Evolutionary conservation across 257 asterid species (phyloP).

Genomic region (Capsicum baccatum): DNA sequence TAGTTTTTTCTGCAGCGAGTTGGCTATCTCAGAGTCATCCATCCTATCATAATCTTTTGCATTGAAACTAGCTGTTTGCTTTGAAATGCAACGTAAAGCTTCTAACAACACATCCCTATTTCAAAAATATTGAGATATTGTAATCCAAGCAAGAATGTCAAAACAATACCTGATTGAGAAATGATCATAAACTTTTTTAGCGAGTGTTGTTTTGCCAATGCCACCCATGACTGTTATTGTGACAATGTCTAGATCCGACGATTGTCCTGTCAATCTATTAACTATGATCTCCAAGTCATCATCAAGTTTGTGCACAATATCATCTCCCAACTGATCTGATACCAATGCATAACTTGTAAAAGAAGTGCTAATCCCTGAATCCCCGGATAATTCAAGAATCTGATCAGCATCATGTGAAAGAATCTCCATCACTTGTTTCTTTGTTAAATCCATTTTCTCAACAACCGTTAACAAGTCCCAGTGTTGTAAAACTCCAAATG

Average conservation of each 20-base stretch:
- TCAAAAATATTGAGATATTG: conserved; percentile 16
- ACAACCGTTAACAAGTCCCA: neutral
- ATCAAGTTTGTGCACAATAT: neutral
- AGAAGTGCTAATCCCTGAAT: neutral
- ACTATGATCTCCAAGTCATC: neutral
- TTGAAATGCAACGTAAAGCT: neutral
- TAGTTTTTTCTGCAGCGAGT: neutral
- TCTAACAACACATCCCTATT: neutral
- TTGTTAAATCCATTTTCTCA: neutral
- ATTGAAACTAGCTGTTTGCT: no score
- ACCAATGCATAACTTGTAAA: neutral
- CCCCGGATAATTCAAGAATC: neutral
- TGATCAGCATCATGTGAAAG: neutral
- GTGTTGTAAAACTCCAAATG: neutral
- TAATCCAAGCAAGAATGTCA: conserved; percentile 13
- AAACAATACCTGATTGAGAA: neutral
- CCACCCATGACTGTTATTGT: neutral
- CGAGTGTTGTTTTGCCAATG: conserved; percentile 23
- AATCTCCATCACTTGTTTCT: neutral
- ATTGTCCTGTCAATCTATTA: neutral
- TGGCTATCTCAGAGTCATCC: neutral
- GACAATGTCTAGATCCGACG: neutral
- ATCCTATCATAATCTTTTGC: neutral
- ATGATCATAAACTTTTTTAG: neutral
- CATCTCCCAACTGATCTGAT: neutral